These are phyloP conservation scores for Cercospora nicotianae DNA, from an alignment of 2,329 filamentous ascomycete genomes.

Conservation along the genomic window DNA sequence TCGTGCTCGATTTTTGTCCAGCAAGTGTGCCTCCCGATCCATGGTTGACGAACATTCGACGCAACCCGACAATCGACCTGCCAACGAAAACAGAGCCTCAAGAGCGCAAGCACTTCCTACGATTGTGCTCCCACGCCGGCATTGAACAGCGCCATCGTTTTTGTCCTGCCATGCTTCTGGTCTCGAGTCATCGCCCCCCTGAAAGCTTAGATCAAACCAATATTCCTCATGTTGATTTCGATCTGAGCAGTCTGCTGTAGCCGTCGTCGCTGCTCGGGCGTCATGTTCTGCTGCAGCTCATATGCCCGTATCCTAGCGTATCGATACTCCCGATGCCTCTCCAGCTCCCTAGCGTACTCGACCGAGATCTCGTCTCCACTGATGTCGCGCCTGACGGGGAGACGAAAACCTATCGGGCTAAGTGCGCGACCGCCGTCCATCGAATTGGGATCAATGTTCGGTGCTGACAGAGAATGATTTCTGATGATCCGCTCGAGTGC, in stretches of 20 bases:
- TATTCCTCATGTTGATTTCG: conserved; percentile 1
- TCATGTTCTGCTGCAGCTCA: not conserved
- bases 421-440: not conserved
- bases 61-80: not conserved
- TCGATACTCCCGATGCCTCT: conserved; percentile 7
- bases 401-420: not conserved
- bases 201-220: not conserved
- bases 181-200: not conserved
- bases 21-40: not conserved
- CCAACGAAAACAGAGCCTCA: not conserved
- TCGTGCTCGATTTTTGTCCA: not conserved
- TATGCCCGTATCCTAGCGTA: not conserved
- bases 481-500: not conserved
- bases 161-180: not conserved
- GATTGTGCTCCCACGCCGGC: not conserved
- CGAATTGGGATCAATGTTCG: not conserved
- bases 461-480: not conserved
- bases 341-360: conserved; percentile 5
- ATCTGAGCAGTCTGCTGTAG: not conserved
- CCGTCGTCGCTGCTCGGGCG: not conserved
- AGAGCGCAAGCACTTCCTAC: not conserved
- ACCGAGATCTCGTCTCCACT: not conserved
- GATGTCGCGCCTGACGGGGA: not conserved
- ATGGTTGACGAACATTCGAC: not conserved
- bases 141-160: not conserved